Base-by-base conservation (phyloP, 176 grass and related monocot species). In the Poa pratensis region DNA sequence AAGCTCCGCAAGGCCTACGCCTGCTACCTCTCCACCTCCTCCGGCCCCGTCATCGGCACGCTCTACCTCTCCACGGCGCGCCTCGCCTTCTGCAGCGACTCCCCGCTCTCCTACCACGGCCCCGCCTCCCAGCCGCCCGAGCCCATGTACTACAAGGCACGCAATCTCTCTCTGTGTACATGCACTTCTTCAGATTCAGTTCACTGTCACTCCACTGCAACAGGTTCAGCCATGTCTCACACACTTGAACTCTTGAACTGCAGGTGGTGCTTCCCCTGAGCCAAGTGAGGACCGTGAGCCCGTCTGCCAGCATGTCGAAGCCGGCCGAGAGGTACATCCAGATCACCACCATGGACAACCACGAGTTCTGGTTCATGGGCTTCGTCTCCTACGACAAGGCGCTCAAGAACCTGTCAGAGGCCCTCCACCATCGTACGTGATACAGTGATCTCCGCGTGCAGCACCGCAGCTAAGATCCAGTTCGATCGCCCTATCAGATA, bases 291-390 rank as follows among this genome's bases (percentile, higher is more conserved):
- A 40, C 89, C 2, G 85, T 88, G 51, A 97, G 91, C 84, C 85
- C 94, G 78, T 97, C 94, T 0, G 64, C 91, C 74, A 94, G 87
- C 70, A 53, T 69, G 50, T 37, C 30, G 46, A 92, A 92, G 62
- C 80, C 78, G 34, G 62, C 87, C 15, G 91, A 94, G 84, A 90
- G 78, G 87, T 97, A 97, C 90, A 94, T 97, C 58, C 94, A 97
- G 85, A 72, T 97, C 18, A 26, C 78, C 3, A 92, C 91, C 10
- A 81, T 9, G 30, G 94, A 94, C 45, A 84, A 79, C 80, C 89
- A 97, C 75, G 94, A 97, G 7, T 94, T 97, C 82, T 97, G 94
- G 94, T 97, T 94, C 89, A 92, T 97, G 94, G 94, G 94, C 69
- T 97, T 97, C 85, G 94, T 97, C 3, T 88, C 76, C 66, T 97